Conservation (phyloP, 2,329 filamentous ascomycete genomes). For the Botrytis paeoniae region DNA sequence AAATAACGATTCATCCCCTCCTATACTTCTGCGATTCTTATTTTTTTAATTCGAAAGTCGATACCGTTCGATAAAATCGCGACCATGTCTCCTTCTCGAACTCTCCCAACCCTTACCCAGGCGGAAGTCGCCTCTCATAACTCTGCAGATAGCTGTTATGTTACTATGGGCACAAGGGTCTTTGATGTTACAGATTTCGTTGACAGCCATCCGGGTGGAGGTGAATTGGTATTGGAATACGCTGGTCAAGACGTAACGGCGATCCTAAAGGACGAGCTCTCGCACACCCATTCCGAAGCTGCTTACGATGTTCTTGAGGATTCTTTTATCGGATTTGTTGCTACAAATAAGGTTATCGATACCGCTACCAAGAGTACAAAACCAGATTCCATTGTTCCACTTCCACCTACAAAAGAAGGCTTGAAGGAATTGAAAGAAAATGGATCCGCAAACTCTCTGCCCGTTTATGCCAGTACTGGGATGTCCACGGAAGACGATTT, state of each 20-base stretch:
- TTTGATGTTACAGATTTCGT: conserved; percentile 94
- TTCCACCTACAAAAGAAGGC: conserved; percentile 49
- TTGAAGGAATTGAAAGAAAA: conserved; percentile 45
- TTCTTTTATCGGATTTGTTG: conserved; percentile 76
- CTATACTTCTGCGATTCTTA: not conserved
- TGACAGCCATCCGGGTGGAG: conserved; percentile 85
- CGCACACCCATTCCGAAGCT: conserved; percentile 82
- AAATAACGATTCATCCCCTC: not conserved
- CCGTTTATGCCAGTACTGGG: conserved; percentile 65
- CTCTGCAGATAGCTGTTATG: conserved; percentile 81
- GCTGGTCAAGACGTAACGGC: conserved; percentile 80
- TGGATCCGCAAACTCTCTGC: conserved; percentile 35
- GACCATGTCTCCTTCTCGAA: conserved; percentile 71
- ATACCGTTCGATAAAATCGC: not conserved
- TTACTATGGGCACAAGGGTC: conserved; percentile 84
- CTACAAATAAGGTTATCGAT: conserved; percentile 47
- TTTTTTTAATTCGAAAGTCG: not conserved
- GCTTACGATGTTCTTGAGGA: conserved; percentile 97
- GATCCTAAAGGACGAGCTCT: conserved; percentile 78
- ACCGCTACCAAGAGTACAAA: conserved; percentile 40
- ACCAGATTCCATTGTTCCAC: conserved; percentile 47
- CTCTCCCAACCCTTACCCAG: conserved; percentile 76
- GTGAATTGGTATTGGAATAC: conserved; percentile 84
- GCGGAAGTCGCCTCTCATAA: conserved; percentile 82
- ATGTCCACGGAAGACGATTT: conserved; percentile 89